Evolutionary conservation across 73 alveolate genomes (phyloP).

Genomic region (Symbiodinium pilosum): DNA sequence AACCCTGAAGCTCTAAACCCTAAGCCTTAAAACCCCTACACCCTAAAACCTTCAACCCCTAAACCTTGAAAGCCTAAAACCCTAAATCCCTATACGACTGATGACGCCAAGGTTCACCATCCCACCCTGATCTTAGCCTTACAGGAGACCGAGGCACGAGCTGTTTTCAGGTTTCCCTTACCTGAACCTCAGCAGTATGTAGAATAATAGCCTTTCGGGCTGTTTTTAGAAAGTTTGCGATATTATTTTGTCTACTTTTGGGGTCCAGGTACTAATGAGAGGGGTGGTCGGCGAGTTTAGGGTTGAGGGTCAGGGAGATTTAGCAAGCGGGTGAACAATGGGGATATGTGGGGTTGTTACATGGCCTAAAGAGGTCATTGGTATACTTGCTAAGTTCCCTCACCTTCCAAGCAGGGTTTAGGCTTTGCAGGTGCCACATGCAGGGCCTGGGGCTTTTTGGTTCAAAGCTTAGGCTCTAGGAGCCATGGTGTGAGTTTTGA

Average conservation of each 20-base stretch:
- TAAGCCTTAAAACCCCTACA: background rate
- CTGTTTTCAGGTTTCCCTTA: no score
- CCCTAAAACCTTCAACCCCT: background rate
- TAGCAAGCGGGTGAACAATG: no score
- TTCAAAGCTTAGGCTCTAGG: no score
- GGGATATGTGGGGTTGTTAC: no score
- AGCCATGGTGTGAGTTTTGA: no score
- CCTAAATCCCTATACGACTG: background rate
- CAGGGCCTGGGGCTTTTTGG: no score
- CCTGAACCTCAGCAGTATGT: background rate
- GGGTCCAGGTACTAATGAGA: background rate
- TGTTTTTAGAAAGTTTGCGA: no score
- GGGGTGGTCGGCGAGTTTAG: background rate
- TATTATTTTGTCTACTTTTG: background rate
- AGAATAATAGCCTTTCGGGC: no score
- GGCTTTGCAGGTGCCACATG: no score
- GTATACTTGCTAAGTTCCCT: no score
- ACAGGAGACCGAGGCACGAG: conserved; percentile 85
- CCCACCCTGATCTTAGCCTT: conserved; percentile 66
- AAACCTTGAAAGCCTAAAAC: background rate
- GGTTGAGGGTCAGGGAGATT: background rate
- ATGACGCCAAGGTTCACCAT: conserved; percentile 47
- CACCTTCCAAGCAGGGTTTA: no score
- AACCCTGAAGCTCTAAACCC: background rate
- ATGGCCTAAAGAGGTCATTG: no score